These are phyloP conservation scores for Rhodomyrtus psidioides DNA, from an alignment of 441 rosid species.

Conservation along the genomic window DNA sequence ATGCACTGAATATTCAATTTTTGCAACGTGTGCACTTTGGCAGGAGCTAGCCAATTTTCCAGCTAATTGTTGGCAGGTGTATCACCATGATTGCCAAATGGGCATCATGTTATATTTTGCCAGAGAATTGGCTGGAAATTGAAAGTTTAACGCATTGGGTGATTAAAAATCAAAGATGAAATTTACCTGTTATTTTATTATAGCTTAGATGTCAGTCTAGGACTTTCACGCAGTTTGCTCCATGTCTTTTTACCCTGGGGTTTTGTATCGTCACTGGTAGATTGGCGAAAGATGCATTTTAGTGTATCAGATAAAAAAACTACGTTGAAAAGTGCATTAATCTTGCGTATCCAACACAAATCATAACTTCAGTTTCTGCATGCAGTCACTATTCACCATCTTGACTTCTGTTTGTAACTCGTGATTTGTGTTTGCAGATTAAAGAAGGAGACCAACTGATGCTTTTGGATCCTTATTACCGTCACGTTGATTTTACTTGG, in stretches of 20 bases:
- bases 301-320: background rate
- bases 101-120: background rate
- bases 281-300: background rate
- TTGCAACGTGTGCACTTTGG: background rate
- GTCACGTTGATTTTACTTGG: constrained; percentile 37
- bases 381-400: background rate
- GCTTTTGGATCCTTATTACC: constrained; percentile 43
- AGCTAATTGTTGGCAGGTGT: background rate
- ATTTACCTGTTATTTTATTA: background rate
- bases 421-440: constrained; percentile 26
- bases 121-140: background rate
- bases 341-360: background rate
- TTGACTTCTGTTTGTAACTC: background rate
- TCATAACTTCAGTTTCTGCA: background rate
- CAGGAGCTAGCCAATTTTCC: background rate
- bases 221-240: background rate
- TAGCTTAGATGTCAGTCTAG: background rate
- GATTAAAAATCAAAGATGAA: background rate
- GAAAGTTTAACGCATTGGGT: background rate
- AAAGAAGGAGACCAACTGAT: constrained; percentile 61
- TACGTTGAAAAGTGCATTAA: background rate
- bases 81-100: background rate
- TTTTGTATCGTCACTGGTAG: background rate
- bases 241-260: background rate
- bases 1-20: background rate